Base-by-base conservation (phyloP, 2,329 filamentous ascomycete species). In the Fusarium odoratissimum region DNA sequence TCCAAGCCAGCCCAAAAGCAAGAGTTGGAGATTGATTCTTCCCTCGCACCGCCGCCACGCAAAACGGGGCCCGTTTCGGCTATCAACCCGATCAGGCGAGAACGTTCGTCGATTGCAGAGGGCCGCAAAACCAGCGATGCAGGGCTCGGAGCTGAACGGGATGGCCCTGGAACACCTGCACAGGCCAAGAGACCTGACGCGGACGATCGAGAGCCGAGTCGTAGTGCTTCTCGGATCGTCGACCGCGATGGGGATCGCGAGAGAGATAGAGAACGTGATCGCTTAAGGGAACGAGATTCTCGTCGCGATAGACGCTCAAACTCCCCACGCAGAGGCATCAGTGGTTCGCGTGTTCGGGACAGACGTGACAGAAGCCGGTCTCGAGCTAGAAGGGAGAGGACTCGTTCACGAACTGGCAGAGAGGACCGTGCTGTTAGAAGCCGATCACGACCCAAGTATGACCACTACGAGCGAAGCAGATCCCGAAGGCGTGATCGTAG, bases 1-100 rank as follows among this genome's bases (percentile, higher is more conserved):
- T 88, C 85, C 59, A 85, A 85, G 46, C 82, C 83, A 31, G 79
- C 83, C 7, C 80, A 83, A 6, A 86, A 86, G 66, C 84, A 86
- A 12, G 89, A 90, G 73, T 76, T 89, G 49, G 89, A 91, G 71
- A 82, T 90, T 42, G 89, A 90, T 66, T 83, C 86, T 55, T 84
- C 86, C 19, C 80, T 91, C 31, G 86, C 84, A 5, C 89, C 89
- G 6, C 89, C 89, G 3, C 89, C 88, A 4, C 82, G 84, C 79
- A 83, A 86, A 82, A 52, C 86, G 78, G 82, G 79, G 6, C 88
- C 88, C 1, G 86, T 86, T 8, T 91, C 89, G 25, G 89, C 89
- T 35, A 91, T 91, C 64, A 85, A 89, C 61, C 89, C 89, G 4
- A 87, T 90, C 57, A 79, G 81, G 45, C 80, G 81, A 55, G 84